Conservation (phyloP, 2,329 filamentous ascomycete genomes). For the Aspergillus hiratsukae region DNA sequence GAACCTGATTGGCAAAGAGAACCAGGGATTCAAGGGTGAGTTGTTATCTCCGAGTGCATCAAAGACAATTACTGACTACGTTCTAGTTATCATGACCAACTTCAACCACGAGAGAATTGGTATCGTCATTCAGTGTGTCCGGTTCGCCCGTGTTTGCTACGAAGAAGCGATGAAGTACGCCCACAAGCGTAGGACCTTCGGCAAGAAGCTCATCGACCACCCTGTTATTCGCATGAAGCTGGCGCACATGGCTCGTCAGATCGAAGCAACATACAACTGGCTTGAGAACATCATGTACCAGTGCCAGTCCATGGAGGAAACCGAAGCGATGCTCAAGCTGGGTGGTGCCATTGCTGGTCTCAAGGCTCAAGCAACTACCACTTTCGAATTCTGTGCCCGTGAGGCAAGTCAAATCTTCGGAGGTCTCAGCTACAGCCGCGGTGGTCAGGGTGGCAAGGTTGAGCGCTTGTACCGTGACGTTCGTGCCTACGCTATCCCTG, state of each 20-base stretch:
- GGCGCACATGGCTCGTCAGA: conserved; percentile 96
- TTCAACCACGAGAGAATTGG: conserved; percentile 99
- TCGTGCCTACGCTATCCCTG: conserved; percentile 91
- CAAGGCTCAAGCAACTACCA: conserved; percentile 90
- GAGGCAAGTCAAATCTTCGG: conserved; percentile 98
- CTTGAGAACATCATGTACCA: conserved; percentile 93
- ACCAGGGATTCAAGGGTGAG: conserved; percentile 86
- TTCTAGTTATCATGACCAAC: conserved; percentile 91
- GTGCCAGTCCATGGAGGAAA: conserved; percentile 87
- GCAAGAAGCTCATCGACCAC: conserved; percentile 94
- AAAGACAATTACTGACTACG: not conserved
- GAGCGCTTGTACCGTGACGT: conserved; percentile 94
- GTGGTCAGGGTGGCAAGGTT: conserved; percentile 91
- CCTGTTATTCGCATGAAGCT: conserved; percentile 97
- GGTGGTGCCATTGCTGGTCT: conserved; percentile 89
- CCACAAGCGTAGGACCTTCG: conserved; percentile 94
- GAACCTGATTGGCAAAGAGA: conserved; percentile 96
- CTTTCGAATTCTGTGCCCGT: conserved; percentile 95
- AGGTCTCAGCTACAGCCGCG: conserved; percentile 83
- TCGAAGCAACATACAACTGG: conserved; percentile 96
- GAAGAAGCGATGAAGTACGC: conserved; percentile 96
- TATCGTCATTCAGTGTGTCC: conserved; percentile 95
- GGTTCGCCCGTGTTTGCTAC: conserved; percentile 94
- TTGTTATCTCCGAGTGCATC: conserved; percentile 1
- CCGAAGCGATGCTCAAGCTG: conserved; percentile 91